Evolutionary conservation across 1,139 yeast genomes (phyloP), one percentile per base, ranked within the genome.

Genomic region (Geotrichum reessii): DNA sequence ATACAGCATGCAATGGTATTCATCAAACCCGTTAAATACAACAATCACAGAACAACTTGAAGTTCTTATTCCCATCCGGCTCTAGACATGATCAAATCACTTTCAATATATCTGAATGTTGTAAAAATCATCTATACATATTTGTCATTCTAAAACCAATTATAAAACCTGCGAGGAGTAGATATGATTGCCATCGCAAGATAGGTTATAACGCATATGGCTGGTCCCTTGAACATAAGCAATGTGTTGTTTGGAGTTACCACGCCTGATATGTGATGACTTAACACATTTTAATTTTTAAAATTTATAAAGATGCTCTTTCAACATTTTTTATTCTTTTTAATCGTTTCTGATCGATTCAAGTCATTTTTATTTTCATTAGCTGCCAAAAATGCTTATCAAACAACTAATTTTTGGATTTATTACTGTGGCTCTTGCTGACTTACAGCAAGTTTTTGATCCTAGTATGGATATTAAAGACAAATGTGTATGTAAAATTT

Each of bases 381-480:
- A 9, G n/a, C 19, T 14, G 44, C 2, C 21, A 37, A 37, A 14
- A n/a, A 50, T 50, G 52, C 37, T 50, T 31, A 11, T 50, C 22
- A 50, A 50, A 4, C 31, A 28, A 31, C 46, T 17, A 7, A 12
- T 50, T 50, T 50, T 28, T 37, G 44, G 25, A 37, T 50, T 50
- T 19, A 40, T 40, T 27, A 31, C 52, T 12, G 52, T 21, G 12
- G 52, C 52, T 28, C 42, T 50, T 21, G 52, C 52, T 14, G 12
- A 46, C 44, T 27, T n/a, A 1, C 52, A 50, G 21, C 52, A 50
- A 21, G 22, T 50, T 19, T 8, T 50, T 22, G 44, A 27, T 9
- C 37, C 46, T 6, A 22, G 24, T 11, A 12, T 44, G n/a, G n/a
- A 1, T 11, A n/a, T 17, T 50, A 40, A 31, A 21, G 19, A 21